phyloP scores from a whole-genome alignment of 1,139 yeast species.

The Hemisphaericaspora lyxosophila region DNA sequence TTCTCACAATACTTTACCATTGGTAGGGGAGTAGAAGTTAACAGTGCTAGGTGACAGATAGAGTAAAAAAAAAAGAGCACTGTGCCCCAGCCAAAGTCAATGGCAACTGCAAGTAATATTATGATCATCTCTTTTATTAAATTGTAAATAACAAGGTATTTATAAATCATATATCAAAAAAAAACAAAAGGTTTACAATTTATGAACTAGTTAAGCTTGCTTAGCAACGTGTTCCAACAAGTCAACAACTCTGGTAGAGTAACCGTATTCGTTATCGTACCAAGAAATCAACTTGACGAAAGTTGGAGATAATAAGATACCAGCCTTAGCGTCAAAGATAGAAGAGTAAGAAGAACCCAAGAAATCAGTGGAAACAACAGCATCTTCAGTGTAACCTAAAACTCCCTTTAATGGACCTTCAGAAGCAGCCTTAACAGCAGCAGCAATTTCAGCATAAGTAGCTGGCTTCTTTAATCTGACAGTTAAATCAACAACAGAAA shows the following conservation, averaged over 20 bases:
- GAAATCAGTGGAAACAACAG: slow-evolving; percentile 85
- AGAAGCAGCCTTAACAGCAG: slow-evolving; percentile 67
- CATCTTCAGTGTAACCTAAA: slow-evolving; percentile 82
- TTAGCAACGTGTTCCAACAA: slow-evolving; percentile 74
- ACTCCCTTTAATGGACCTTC: slow-evolving; percentile 73
- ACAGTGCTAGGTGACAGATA: too few species aligned
- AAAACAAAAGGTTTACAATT: slow-evolving; percentile 5
- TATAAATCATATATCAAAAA: slow-evolving; percentile 5
- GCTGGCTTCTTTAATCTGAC: slow-evolving; percentile 65
- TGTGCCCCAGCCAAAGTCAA: too few species aligned
- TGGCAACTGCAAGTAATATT: too few species aligned
- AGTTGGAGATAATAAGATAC: slow-evolving; percentile 77
- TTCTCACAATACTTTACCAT: too few species aligned
- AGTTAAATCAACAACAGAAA: slow-evolving; percentile 58
- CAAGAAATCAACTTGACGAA: slow-evolving; percentile 84
- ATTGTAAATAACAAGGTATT: background rate
- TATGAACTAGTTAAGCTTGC: slow-evolving; percentile 25
- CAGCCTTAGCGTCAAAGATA: slow-evolving; percentile 82
- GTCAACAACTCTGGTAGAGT: slow-evolving; percentile 91
- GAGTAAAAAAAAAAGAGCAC: too few species aligned
- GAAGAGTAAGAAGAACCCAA: slow-evolving; percentile 76
- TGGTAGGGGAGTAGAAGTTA: too few species aligned
- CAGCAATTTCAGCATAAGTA: slow-evolving; percentile 73
- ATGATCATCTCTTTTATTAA: background rate
- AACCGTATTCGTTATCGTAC: slow-evolving; percentile 92